phyloP scores from a whole-genome alignment of 108 stramenopile genomes.

The Cylindrotheca fusiformis region DNA sequence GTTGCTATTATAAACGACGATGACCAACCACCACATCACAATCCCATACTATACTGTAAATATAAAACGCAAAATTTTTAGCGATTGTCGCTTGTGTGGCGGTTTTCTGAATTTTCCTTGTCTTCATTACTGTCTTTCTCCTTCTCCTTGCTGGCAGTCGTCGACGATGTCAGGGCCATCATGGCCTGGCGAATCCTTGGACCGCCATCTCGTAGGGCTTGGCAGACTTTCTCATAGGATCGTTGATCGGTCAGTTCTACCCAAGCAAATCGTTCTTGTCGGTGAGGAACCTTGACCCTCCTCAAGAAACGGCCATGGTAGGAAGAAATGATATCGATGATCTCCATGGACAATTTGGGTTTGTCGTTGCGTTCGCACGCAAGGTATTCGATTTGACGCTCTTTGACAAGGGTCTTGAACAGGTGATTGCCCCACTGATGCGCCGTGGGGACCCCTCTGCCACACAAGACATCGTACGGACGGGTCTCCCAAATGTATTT shows the following conservation, averaged over 20 bases:
- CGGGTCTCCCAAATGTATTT: not conserved
- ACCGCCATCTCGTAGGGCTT: conserved; percentile 58
- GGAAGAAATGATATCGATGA: conserved; percentile 42
- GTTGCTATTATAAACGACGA: no score
- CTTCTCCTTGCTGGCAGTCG: not conserved
- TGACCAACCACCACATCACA: no score
- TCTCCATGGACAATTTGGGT: conserved; percentile 45
- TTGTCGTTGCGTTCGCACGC: conserved; percentile 25
- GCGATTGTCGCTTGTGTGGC: no score
- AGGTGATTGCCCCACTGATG: conserved; percentile 18
- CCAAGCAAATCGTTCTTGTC: conserved; percentile 15
- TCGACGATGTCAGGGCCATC: not conserved
- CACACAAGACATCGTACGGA: conserved; percentile 25
- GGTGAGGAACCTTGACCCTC: conserved; percentile 1
- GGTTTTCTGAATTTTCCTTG: not conserved
- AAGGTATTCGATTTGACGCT: conserved; percentile 16
- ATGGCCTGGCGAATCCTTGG: conserved; percentile 32
- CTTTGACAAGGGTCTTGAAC: conserved; percentile 17
- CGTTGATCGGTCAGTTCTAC: conserved; percentile 45
- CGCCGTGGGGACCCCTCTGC: conserved; percentile 15
- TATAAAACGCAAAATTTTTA: no score
- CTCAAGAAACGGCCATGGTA: conserved; percentile 49
- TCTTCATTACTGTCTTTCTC: not conserved
- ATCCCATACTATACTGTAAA: no score
- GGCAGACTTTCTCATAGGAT: conserved; percentile 52